Evolutionary conservation across 225 moss, liverwort and hornwort species (phyloP).

Genomic region (Sphagnum tenellum): DNA sequence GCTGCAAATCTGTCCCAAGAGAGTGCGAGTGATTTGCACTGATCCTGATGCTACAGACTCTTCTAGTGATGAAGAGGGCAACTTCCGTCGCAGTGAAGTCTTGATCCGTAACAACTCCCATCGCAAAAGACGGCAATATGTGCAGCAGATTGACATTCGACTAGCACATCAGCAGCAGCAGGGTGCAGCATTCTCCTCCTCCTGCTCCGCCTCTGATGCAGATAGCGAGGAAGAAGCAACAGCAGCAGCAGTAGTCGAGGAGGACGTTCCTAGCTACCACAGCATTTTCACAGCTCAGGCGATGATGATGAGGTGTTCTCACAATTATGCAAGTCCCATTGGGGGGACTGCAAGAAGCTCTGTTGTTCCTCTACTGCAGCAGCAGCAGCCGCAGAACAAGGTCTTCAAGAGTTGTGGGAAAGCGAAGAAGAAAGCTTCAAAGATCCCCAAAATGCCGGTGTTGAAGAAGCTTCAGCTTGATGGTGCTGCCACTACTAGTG

Average conservation of each 20-base stretch:
- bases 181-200: conserved; percentile 10
- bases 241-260: no score
- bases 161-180: background rate
- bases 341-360: background rate
- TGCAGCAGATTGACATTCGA: conserved; percentile 32
- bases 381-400: conserved; percentile 1
- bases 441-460: conserved; percentile 5
- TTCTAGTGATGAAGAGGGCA: conserved; percentile 41
- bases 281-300: conserved; percentile 17
- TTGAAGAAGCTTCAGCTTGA: background rate
- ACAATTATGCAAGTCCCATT: conserved; percentile 26
- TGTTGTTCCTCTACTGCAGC: background rate
- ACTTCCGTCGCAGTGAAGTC: conserved; percentile 13
- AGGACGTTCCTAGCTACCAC: conserved; percentile 21
- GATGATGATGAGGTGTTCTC: conserved; percentile 22
- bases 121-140: conserved; percentile 13
- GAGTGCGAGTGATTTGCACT: conserved; percentile 48
- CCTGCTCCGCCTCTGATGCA: conserved; percentile 17
- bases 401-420: background rate
- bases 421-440: conserved; percentile 6
- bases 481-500: background rate
- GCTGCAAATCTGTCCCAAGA: conserved; percentile 26
- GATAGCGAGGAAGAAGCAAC: background rate
- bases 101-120: conserved; percentile 1
- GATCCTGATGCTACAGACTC: conserved; percentile 53